These are phyloP conservation scores for Dendrostoma leiphaemia DNA, from an alignment of 2,329 filamentous ascomycete genomes.

Conservation along the genomic window DNA sequence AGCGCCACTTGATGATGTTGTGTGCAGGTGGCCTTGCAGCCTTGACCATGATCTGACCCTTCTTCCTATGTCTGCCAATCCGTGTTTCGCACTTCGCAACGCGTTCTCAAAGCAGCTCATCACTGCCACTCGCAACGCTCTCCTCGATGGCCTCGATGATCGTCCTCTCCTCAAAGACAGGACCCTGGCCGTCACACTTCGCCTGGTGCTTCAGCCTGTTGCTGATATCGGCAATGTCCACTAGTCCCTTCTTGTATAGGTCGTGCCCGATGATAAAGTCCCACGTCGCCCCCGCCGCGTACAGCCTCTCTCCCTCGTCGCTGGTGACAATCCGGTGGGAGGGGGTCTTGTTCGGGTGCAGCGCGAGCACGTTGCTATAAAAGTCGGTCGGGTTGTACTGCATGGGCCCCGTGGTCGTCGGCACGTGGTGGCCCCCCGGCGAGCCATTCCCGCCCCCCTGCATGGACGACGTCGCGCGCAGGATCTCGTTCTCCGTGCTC, in stretches of 20 bases:
- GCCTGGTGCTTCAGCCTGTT: constrained; percentile 73
- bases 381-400: constrained; percentile 72
- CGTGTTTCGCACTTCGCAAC: neutral
- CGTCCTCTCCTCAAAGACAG: constrained; percentile 78
- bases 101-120: constrained; percentile 61
- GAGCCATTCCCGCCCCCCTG: constrained; percentile 32
- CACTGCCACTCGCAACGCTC: constrained; percentile 72
- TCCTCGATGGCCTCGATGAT: constrained; percentile 74
- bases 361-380: constrained; percentile 60
- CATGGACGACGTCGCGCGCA: constrained; percentile 70
- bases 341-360: constrained; percentile 60
- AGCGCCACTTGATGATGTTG: too few relatives aligned
- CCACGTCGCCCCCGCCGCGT: constrained; percentile 81
- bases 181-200: constrained; percentile 82
- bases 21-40: too few relatives aligned
- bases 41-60: too few relatives aligned
- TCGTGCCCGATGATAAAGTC: constrained; percentile 83
- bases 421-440: constrained; percentile 41
- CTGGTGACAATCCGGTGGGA: constrained; percentile 68
- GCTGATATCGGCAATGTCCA: constrained; percentile 80
- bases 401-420: constrained; percentile 64
- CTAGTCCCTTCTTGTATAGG: constrained; percentile 70
- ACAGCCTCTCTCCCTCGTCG: constrained; percentile 64
- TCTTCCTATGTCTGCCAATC: neutral
- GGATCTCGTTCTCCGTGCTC: constrained; percentile 87